phyloP scores from a whole-genome alignment of 306 rosid species.

The Phaseolus lunatus region DNA sequence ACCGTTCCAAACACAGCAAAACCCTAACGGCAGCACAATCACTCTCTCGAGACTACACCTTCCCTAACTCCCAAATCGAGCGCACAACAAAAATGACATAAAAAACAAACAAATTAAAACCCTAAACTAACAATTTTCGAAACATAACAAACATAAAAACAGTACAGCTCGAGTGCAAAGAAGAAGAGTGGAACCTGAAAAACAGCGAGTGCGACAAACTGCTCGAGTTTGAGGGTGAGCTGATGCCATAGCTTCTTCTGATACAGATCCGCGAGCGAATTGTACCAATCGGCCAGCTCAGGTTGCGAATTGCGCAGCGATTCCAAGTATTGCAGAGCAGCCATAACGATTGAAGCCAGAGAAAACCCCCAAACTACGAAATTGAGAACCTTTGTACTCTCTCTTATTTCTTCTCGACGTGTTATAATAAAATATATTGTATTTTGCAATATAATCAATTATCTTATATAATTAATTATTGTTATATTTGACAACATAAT shows the following conservation, averaged over 20 bases:
- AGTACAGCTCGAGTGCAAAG: neutral
- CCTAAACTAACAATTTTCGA: constrained; percentile 42
- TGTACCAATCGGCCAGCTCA: constrained; percentile 91
- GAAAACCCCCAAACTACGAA: neutral
- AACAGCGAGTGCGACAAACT: constrained; percentile 88
- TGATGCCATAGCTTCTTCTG: constrained; percentile 99
- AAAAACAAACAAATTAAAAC: constrained; percentile 49
- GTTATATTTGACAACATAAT: no score
- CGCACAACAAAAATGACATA: constrained; percentile 15
- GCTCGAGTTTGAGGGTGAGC: constrained; percentile 98
- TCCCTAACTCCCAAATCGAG: constrained; percentile 35
- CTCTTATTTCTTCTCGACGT: neutral
- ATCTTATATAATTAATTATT: no score
- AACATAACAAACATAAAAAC: neutral
- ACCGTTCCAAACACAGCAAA: constrained; percentile 23
- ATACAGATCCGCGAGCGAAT: constrained; percentile 96
- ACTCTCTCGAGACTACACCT: neutral
- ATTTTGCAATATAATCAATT: no score
- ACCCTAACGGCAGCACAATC: neutral
- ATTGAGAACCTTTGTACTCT: neutral
- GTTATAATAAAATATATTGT: no score
- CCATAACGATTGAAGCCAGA: constrained; percentile 57
- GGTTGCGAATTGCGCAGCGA: constrained; percentile 87
- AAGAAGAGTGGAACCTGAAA: constrained; percentile 70
- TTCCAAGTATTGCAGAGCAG: constrained; percentile 96